A percentile compares a stretch with the other conserved stretches of the same genome.
Evolutionary conservation across 2,329 filamentous ascomycete species (phyloP).

Genomic region (Exophiala spinifera): DNA sequence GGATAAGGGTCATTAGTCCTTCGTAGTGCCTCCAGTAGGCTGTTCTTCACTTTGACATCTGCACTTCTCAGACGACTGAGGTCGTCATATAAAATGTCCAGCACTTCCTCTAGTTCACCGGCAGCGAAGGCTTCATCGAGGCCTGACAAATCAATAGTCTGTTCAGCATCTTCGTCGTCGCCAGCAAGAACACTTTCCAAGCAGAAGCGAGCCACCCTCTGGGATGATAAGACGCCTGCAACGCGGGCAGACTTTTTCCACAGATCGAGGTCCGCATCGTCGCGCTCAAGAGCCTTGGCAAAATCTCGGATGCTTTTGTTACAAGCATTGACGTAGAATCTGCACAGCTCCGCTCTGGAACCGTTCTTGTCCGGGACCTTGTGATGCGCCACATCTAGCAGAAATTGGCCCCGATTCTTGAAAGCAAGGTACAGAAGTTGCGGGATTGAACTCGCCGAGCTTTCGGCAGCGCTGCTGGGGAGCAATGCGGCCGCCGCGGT

Average conservation of each 20-base stretch:
- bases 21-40: constrained; percentile 52
- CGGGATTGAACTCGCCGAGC: constrained; percentile 73
- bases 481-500: constrained; percentile 35
- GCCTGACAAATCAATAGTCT: constrained; percentile 55
- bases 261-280: constrained; percentile 62
- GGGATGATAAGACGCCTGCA: constrained; percentile 55
- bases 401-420: constrained; percentile 92
- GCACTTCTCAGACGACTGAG: constrained; percentile 54
- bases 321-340: constrained; percentile 35
- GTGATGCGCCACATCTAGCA: constrained; percentile 69
- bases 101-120: constrained; percentile 49
- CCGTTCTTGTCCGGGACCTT: constrained; percentile 34
- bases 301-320: constrained; percentile 52
- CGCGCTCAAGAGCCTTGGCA: constrained; percentile 61
- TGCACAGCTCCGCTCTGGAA: constrained; percentile 12
- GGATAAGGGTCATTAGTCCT: constrained; percentile 54
- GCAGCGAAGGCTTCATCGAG: constrained; percentile 55
- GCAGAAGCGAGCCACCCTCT: constrained; percentile 59
- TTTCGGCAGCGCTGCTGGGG: constrained; percentile 64
- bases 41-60: constrained; percentile 49
- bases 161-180: constrained; percentile 56
- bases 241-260: constrained; percentile 62
- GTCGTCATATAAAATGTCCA: constrained; percentile 53
- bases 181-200: constrained; percentile 62
- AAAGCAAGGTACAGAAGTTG: constrained; percentile 90